These are phyloP conservation scores for Erodium maritimum DNA, from an alignment of 345 rosid genomes.

Conservation along the genomic window DNA sequence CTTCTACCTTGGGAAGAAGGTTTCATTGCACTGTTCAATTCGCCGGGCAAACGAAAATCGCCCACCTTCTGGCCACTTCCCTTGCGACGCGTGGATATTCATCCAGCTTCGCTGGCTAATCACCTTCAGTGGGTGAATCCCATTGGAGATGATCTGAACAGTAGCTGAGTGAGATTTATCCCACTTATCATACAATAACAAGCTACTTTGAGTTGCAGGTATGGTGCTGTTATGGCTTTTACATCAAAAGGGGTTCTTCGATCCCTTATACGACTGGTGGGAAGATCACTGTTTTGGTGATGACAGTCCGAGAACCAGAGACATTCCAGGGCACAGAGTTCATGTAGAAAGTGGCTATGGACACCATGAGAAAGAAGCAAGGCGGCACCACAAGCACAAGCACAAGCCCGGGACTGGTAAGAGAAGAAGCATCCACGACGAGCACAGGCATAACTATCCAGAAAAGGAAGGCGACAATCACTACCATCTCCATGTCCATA, in stretches of 20 bases:
- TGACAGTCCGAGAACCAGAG: constrained; percentile 12
- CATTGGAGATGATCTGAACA: neutral
- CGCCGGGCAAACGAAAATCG: no score
- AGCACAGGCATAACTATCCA: constrained; percentile 27
- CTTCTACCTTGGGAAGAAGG: no score
- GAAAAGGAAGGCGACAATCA: constrained; percentile 22
- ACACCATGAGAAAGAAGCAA: constrained; percentile 19
- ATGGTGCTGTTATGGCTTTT: constrained; percentile 70
- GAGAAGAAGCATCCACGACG: constrained; percentile 21
- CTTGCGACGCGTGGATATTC: no score
- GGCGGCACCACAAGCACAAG: constrained; percentile 29
- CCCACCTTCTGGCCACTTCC: no score
- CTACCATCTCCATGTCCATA: constrained; percentile 41
- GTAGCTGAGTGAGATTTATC: neutral
- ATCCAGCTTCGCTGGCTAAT: no score
- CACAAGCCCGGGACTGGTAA: constrained; percentile 14
- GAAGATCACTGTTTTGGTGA: constrained; percentile 39
- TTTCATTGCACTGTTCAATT: no score
- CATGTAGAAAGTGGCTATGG: constrained; percentile 16
- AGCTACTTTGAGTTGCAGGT: constrained; percentile 29
- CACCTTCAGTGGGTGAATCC: no score
- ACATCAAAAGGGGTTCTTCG: constrained; percentile 80
- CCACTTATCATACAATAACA: neutral
- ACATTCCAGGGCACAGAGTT: constrained; percentile 14
- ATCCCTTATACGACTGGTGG: constrained; percentile 78